These are phyloP conservation scores for Stentor roeselii DNA, from an alignment of 73 alveolate genomes.

Conservation along the genomic window DNA sequence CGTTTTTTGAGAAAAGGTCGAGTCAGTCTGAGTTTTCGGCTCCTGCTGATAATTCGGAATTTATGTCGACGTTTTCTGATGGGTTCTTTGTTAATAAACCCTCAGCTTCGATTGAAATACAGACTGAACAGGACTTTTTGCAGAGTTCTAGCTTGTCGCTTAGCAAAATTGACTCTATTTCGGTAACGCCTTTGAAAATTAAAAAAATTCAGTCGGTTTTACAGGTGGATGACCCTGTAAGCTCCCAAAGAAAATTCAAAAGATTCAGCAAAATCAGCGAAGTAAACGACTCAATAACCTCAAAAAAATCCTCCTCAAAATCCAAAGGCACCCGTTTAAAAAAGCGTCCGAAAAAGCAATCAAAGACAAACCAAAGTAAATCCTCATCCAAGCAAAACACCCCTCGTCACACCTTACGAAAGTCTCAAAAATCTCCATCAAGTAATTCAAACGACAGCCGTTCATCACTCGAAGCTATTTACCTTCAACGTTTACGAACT, in stretches of 20 bases:
- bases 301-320: no score
- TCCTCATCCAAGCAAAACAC: not conserved
- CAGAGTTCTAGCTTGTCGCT: not conserved
- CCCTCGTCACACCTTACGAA: not conserved
- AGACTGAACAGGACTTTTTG: not conserved
- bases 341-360: no score
- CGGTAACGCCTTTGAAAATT: not conserved
- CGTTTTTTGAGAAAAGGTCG: no score
- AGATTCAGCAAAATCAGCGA: not conserved
- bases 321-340: no score
- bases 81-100: not conserved
- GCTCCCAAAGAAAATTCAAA: not conserved
- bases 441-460: not conserved
- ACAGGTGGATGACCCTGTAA: not conserved
- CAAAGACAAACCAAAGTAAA: not conserved
- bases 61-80: not conserved
- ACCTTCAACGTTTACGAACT: not conserved
- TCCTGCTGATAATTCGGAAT: no score
- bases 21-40: no score
- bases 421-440: not conserved
- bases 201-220: not conserved
- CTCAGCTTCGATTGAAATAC: not conserved
- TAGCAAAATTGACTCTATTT: not conserved
- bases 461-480: not conserved
- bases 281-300: not conserved